Percentiles rank a stretch among this genome's conserved stretches.
phyloP scores from a whole-genome alignment of 805 yeast genomes.

The Candida xiaguanensis region DNA sequence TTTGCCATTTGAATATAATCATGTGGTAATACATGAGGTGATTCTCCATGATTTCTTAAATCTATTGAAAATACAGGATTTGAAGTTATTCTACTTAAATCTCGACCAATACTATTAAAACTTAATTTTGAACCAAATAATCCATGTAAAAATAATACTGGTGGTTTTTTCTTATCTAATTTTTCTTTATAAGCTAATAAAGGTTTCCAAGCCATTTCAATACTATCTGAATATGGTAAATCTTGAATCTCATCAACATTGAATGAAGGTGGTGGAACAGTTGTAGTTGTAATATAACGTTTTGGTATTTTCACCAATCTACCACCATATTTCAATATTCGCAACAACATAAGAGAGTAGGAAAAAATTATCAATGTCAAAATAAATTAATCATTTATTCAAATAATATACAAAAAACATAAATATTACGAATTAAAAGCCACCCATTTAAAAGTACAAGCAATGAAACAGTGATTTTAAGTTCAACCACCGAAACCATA shows the following conservation, averaged over 20 bases:
- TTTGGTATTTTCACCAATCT: neutral
- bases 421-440: slow-evolving; percentile 7
- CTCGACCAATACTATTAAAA: slow-evolving; percentile 38
- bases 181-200: neutral
- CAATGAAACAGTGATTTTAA: too few relatives aligned
- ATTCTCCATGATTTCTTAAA: slow-evolving; percentile 54
- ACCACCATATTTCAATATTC: neutral
- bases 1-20: slow-evolving; percentile 41
- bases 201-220: slow-evolving; percentile 1
- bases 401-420: slow-evolving; percentile 3
- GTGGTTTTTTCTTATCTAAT: slow-evolving; percentile 14
- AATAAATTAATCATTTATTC: slow-evolving; percentile 1
- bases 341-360: neutral
- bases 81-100: slow-evolving; percentile 25
- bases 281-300: neutral
- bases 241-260: slow-evolving; percentile 3
- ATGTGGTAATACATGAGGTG: slow-evolving; percentile 42
- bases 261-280: neutral
- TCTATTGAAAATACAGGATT: slow-evolving; percentile 43
- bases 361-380: too few relatives aligned
- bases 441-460: neutral
- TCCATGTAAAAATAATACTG: slow-evolving; percentile 51
- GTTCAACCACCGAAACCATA: slow-evolving; percentile 99
- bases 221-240: slow-evolving; percentile 3
- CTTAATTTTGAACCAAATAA: slow-evolving; percentile 48